Evolutionary conservation across 2,329 filamentous ascomycete species (phyloP).

Genomic region (Penicillium digitatum): DNA sequence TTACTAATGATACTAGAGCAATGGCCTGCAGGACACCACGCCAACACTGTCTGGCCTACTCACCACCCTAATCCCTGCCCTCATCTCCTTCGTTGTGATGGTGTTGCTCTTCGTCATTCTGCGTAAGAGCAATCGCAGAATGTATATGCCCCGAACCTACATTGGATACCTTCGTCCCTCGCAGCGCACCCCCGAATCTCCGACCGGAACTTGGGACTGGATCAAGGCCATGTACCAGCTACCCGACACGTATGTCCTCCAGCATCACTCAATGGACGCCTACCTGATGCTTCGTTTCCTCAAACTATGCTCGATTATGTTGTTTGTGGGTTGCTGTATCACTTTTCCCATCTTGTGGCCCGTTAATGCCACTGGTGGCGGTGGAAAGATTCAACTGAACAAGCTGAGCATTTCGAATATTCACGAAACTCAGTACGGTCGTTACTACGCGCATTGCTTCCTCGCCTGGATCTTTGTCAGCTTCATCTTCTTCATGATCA

Average conservation of each 20-base stretch:
- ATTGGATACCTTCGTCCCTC: constrained; percentile 50
- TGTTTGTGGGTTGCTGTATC: constrained; percentile 75
- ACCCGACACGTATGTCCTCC: constrained; percentile 73
- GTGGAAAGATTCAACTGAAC: constrained; percentile 63
- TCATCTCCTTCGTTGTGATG: constrained; percentile 45
- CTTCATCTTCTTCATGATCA: constrained; percentile 84
- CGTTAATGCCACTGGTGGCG: constrained; percentile 78
- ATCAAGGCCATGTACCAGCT: constrained; percentile 62
- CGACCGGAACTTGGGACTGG: constrained; percentile 64
- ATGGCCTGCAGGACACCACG: constrained; percentile 20
- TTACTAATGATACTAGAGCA: constrained; percentile 6
- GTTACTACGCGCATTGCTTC: constrained; percentile 77
- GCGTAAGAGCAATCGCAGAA: constrained; percentile 47
- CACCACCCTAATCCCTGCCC: constrained; percentile 47
- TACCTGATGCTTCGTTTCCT: constrained; percentile 89
- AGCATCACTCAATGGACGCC: constrained; percentile 87
- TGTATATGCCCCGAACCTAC: constrained; percentile 55
- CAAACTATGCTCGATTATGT: constrained; percentile 71
- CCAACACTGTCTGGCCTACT: constrained; percentile 47
- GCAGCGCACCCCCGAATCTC: constrained; percentile 57
- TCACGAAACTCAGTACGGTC: constrained; percentile 50
- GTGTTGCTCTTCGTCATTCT: constrained; percentile 51
- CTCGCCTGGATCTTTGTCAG: constrained; percentile 78
- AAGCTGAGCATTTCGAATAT: constrained; percentile 77
- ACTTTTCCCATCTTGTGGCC: constrained; percentile 89